Conservation (phyloP, 1,139 yeast genomes). For the Blastobotrys ciferrii region DNA sequence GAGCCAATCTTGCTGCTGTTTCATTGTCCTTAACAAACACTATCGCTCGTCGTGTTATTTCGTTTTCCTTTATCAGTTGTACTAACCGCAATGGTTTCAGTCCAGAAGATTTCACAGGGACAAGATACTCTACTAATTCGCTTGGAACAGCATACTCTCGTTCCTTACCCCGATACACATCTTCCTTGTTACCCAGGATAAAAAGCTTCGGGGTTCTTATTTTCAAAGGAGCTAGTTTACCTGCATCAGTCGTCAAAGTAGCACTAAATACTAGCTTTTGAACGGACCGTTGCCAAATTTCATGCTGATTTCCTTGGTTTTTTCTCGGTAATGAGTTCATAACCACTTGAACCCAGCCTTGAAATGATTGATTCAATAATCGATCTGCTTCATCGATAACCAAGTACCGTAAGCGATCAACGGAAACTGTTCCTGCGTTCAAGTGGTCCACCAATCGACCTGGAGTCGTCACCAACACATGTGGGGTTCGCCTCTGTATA, state of each 20-base stretch:
- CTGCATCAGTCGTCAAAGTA: constrained; percentile 90
- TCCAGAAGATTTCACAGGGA: constrained; percentile 33
- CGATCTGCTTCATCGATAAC: constrained; percentile 96
- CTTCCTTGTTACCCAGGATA: constrained; percentile 48
- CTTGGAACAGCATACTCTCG: constrained; percentile 45
- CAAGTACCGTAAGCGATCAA: constrained; percentile 47
- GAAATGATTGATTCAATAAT: constrained; percentile 83
- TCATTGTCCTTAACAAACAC: constrained; percentile 87
- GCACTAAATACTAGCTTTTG: constrained; percentile 85
- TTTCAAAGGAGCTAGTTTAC: constrained; percentile 68
- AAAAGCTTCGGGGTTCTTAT: constrained; percentile 68
- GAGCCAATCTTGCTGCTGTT: constrained; percentile 71
- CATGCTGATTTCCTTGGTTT: constrained; percentile 14
- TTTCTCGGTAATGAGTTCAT: constrained; percentile 45
- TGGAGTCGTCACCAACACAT: constrained; percentile 81
- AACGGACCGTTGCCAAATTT: constrained; percentile 33
- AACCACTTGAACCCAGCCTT: constrained; percentile 84
- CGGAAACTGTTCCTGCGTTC: constrained; percentile 35
- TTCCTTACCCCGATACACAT: constrained; percentile 42
- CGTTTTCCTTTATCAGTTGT: constrained; percentile 45
- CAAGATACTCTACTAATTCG: constrained; percentile 35
- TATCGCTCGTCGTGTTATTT: constrained; percentile 41
- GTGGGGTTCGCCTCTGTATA: constrained; percentile 55
- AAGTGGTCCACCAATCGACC: constrained; percentile 94
- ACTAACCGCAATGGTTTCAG: constrained; percentile 72